Base-by-base conservation (phyloP, 208 protist species). In the Leishmania mexicana region DNA sequence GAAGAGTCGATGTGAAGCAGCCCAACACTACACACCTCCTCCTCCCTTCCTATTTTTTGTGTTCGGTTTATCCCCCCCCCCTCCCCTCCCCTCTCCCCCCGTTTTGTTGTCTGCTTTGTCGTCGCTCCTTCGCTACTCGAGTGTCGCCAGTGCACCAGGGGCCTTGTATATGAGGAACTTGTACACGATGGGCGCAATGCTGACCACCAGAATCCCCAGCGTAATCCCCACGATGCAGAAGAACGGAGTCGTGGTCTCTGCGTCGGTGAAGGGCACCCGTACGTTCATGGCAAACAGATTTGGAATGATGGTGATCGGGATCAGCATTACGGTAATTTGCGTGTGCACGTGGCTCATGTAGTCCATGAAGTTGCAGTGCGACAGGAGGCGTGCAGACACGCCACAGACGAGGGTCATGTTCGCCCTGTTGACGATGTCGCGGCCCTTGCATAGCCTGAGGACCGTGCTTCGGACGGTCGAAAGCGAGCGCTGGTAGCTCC, bases 341-440 rank as follows among this genome's bases (percentile, higher is more conserved):
- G 91, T 87, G 83, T 96, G 88, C 53, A 97, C 88, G 81, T 92
- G 83, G 79, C 93, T 97, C 62, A 97, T 71, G 68, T 94, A 97
- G 71, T 97, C 94, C 92, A 97, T 94, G 60, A 87, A 91, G 81
- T 97, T 88, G 81, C 94, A 97, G 79, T 94, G 94, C 62, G 92
- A 81, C 7, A 94, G 54, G n/a, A 97, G 87, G 7, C 94, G 92
- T 67, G 93, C 91, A 0, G 86, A 87, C 62, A 97, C 94, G 47
- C 94, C 94, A 80, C 91, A 89, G 54, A 97, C 87, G 83, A 97
- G 88, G 65, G 87, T 94, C 91, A 97, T 93, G 85, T 87, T 95
- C 53, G 92, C 88, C 51, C 90, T 57, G 83, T 96, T 94, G 47
- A 96, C 88, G 15, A 90, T 88, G 77, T 97, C 94, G 53, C 92